A percentile compares a stretch with the other conserved stretches of the same genome.
Conservation (phyloP, 176 grass and related monocot species). For the Oryza longistaminata region DNA sequence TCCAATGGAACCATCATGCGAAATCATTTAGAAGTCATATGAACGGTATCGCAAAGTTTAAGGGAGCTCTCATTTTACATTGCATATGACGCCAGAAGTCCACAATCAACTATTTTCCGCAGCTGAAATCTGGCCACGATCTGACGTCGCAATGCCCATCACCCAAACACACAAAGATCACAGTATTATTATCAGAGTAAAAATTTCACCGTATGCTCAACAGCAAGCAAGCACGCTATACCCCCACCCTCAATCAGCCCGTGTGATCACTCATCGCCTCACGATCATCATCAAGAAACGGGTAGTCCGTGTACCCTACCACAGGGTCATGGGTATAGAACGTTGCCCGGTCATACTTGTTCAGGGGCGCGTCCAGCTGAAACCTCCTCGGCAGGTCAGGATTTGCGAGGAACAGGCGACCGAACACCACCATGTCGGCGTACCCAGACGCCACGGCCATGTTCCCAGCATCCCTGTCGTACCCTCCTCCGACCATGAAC, state of each 20-base stretch:
- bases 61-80: too few relatives aligned
- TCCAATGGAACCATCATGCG: too few relatives aligned
- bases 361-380: conserved; percentile 29
- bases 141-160: neutral
- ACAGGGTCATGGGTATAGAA: conserved; percentile 55
- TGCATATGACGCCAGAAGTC: neutral
- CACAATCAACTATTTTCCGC: neutral
- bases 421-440: conserved; percentile 50
- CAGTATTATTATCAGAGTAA: neutral
- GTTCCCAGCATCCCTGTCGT: conserved; percentile 53
- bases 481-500: conserved; percentile 59
- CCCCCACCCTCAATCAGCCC: too few relatives aligned
- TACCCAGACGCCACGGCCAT: conserved; percentile 47
- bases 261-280: neutral
- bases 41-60: too few relatives aligned
- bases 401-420: conserved; percentile 62
- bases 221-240: too few relatives aligned
- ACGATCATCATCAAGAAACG: conserved; percentile 47
- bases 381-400: conserved; percentile 57
- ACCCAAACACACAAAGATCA: neutral
- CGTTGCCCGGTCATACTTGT: conserved; percentile 54
- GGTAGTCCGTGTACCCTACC: conserved; percentile 53
- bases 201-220: neutral
- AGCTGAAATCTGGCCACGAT: neutral
- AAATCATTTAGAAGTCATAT: too few relatives aligned